Evolutionary conservation across 192 early-diverging fungal genomes (phyloP).

Genomic region (Linnemannia hyalina): DNA sequence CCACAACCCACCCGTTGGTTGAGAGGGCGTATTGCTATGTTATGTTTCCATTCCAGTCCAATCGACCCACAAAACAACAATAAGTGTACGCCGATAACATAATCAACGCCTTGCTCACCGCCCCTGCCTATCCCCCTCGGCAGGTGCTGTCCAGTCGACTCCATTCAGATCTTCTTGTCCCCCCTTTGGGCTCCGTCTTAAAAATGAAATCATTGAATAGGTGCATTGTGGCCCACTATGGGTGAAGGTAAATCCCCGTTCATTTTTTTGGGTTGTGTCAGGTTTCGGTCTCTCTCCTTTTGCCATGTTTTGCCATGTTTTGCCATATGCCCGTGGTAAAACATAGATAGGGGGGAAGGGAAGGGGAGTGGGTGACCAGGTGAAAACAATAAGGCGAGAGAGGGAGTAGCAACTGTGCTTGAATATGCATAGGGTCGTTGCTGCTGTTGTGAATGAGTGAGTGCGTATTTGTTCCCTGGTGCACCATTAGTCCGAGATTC

Average conservation of each 20-base stretch:
- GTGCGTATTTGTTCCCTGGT: neutral
- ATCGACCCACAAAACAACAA: neutral
- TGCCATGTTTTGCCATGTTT: neutral
- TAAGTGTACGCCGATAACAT: neutral
- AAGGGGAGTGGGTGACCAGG: too few relatives aligned
- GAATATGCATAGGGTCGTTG: neutral
- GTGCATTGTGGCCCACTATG: neutral
- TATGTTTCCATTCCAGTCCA: neutral
- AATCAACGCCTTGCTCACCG: neutral
- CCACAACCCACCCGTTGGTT: neutral
- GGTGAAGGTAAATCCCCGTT: neutral
- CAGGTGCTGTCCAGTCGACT: too few relatives aligned
- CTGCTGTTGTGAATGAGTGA: too few relatives aligned
- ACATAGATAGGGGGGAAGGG: neutral
- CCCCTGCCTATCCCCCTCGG: too few relatives aligned
- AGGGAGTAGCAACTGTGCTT: neutral
- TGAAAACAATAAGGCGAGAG: neutral
- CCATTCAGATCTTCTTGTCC: too few relatives aligned
- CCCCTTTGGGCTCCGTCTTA: too few relatives aligned
- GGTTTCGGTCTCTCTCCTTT: neutral
- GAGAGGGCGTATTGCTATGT: neutral
- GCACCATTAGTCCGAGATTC: conserved; percentile 4
- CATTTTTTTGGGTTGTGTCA: neutral
- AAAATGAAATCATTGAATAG: too few relatives aligned
- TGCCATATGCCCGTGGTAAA: neutral